Conservation (phyloP, 345 rosid genomes). For the Gossypium bickii region DNA sequence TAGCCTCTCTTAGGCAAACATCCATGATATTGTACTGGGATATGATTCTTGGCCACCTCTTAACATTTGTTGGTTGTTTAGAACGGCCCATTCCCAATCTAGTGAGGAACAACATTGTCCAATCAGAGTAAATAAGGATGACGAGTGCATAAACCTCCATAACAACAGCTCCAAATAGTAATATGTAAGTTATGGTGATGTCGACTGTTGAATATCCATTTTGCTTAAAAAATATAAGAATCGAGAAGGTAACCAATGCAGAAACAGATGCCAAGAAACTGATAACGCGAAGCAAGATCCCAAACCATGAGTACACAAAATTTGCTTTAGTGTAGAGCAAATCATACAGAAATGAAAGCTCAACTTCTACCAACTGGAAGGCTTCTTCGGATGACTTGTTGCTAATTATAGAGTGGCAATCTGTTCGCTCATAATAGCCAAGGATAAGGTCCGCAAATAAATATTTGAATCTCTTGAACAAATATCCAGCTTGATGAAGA, state of each 20-base stretch:
- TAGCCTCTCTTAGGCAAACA: background rate
- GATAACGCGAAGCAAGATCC: constrained; percentile 19
- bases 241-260: constrained; percentile 16
- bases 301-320: constrained; percentile 13
- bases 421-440: constrained; percentile 18
- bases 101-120: constrained; percentile 8
- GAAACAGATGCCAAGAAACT: constrained; percentile 6
- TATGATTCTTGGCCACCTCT: background rate
- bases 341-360: constrained; percentile 41
- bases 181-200: constrained; percentile 26
- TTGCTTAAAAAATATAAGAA: background rate
- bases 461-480: constrained; percentile 15
- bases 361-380: constrained; percentile 34
- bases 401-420: constrained; percentile 19
- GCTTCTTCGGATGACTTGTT: constrained; percentile 16
- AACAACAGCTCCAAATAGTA: constrained; percentile 30
- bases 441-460: constrained; percentile 27
- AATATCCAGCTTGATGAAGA: constrained; percentile 23
- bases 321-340: constrained; percentile 35
- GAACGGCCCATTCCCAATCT: background rate
- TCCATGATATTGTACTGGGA: background rate
- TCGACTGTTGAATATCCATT: background rate
- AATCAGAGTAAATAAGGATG: background rate
- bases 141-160: constrained; percentile 22
- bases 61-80: background rate